Evolutionary conservation across 306 rosid species (phyloP), one percentile per base, ranked within the genome.

Genomic region (Quercus wislizeni): DNA sequence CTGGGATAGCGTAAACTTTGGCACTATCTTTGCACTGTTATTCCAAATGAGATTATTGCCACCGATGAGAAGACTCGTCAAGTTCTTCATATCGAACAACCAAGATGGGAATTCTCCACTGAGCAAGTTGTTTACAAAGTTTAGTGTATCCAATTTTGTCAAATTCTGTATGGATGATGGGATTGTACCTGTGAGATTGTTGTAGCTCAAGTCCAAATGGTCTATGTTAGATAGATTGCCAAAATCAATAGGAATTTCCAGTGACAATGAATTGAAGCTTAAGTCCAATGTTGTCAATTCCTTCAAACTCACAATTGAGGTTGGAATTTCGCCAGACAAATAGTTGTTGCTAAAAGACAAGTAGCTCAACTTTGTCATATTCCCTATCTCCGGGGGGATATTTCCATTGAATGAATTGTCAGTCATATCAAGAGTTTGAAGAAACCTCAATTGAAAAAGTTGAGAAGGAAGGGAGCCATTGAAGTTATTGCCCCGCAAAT

Each of bases 141-240:
- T 19, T 18, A 82, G 54, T 3, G 51, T 67, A 5, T 65, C n/a
- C 64, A 82, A 55, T n/a, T 65, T 77, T 27, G 6, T 31, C 74
- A 77, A 33, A 6, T 35, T 35, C 43, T 35, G 2, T 6, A 35
- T 6, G 43, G 43, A 35, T 6, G 9, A 35, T 35, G 85, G 82
- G 67, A 82, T 82, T 73, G 63, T 54, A 19, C 85, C 85, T 55
- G 12, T 77, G 64, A 82, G 63, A 25, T 5, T 63, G 61, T 82
- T 82, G 20, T 69, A 58, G 58, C 78, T 31, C 65, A 82, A 77
- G 55, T 59, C 78, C 65, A 82, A 65, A 67, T 49, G 8, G n/a
- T 75, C 20, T 63, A 77, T 25, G 79, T 82, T 82, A 62, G 79
- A 35, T 5, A 82, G 67, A 68, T 35, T 35, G 43, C 43, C 2